These are phyloP conservation scores for Boletus sensibilis DNA, from an alignment of 768 basidiomycete species.

Conservation along the genomic window DNA sequence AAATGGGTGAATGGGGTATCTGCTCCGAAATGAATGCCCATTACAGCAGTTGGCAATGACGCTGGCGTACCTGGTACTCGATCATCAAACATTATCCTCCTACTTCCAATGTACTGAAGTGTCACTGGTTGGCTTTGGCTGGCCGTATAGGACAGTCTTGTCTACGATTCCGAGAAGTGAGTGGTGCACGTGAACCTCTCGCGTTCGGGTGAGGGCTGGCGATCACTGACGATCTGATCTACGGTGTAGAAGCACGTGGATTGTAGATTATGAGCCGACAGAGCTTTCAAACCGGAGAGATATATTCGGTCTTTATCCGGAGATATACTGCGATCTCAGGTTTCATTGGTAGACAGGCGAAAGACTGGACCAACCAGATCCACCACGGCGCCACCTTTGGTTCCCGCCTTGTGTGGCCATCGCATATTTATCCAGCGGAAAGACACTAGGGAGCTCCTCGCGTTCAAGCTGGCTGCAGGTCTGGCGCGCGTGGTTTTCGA, in stretches of 20 bases:
- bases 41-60: not conserved
- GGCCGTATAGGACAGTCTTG: not conserved
- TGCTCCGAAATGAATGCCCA: not conserved
- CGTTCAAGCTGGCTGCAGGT: not conserved
- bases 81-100: not conserved
- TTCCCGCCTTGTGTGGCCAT: not conserved
- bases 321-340: not conserved
- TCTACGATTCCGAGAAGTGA: not conserved
- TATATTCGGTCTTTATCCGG: not conserved
- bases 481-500: not conserved
- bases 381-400: not conserved
- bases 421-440: not conserved
- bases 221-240: conserved; percentile 5
- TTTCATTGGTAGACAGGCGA: not conserved
- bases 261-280: not conserved
- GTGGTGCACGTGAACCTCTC: not conserved
- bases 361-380: not conserved
- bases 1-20: not conserved
- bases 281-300: not conserved
- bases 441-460: not conserved
- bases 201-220: not conserved
- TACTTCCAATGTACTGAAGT: not conserved
- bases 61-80: not conserved
- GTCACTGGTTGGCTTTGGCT: not conserved
- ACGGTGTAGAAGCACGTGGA: not conserved